phyloP scores from a whole-genome alignment of 2,329 filamentous ascomycete species.

The Diplocarpon rosae region DNA sequence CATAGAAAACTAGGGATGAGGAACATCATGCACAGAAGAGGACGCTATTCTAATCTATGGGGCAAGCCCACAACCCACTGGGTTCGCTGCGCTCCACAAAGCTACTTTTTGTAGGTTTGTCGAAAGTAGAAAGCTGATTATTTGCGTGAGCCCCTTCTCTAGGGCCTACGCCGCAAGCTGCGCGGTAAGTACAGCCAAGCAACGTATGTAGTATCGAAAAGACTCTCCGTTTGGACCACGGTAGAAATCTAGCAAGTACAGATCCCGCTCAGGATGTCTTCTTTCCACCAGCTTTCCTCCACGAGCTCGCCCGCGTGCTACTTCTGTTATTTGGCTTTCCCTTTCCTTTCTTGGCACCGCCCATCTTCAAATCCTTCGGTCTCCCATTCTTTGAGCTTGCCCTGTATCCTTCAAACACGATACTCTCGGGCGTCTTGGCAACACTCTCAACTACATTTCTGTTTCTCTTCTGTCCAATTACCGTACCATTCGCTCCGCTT shows the following conservation, averaged over 20 bases:
- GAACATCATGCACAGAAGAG: too few species aligned
- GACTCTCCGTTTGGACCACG: background rate
- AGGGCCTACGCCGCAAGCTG: too few species aligned
- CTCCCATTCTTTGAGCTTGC: conserved; percentile 56
- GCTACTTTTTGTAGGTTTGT: too few species aligned
- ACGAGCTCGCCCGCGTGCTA: conserved; percentile 26
- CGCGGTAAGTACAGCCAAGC: too few species aligned
- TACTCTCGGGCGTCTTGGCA: conserved; percentile 49
- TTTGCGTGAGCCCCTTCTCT: too few species aligned
- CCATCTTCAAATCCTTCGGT: conserved; percentile 48
- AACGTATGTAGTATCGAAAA: too few species aligned
- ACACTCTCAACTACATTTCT: conserved; percentile 26
- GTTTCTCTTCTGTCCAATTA: conserved; percentile 14
- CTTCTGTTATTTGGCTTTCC: conserved; percentile 31
- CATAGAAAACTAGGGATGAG: too few species aligned
- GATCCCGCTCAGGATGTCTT: conserved; percentile 22
- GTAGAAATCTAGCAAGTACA: background rate
- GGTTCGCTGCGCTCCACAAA: too few species aligned
- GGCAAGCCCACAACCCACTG: too few species aligned
- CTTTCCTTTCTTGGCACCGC: conserved; percentile 44
- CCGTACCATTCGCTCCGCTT: conserved; percentile 22
- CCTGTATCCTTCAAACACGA: conserved; percentile 74
- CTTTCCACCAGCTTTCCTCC: conserved; percentile 30
- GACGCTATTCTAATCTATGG: too few species aligned
- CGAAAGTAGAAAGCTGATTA: too few species aligned